Evolutionary conservation across 176 grass and related monocot genomes (phyloP).

Genomic region (Zizania latifolia): DNA sequence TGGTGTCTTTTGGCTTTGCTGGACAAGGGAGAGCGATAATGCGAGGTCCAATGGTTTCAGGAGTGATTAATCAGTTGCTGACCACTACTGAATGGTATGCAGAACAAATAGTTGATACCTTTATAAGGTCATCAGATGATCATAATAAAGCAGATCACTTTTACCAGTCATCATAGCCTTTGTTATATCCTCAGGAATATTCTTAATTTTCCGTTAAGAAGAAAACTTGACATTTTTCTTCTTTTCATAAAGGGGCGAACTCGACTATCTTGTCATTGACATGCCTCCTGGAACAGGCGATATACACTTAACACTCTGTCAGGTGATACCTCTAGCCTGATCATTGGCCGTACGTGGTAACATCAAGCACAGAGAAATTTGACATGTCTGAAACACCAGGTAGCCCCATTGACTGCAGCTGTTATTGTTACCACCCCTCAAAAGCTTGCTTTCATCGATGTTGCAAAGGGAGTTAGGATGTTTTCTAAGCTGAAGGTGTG

Average conservation of each 20-base stretch:
- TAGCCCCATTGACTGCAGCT: constrained; percentile 85
- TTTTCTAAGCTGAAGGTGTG: constrained; percentile 98
- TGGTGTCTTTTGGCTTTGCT: constrained; percentile 97
- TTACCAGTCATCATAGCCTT: background rate
- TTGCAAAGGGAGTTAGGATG: constrained; percentile 97
- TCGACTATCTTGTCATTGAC: constrained; percentile 96
- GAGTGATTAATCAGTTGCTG: constrained; percentile 89
- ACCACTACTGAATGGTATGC: constrained; percentile 91
- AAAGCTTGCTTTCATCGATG: constrained; percentile 96
- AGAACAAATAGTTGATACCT: background rate
- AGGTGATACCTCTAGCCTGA: constrained; percentile 44
- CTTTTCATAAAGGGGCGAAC: constrained; percentile 67
- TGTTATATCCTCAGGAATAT: background rate
- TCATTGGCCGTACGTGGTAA: constrained; percentile 18
- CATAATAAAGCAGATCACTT: background rate
- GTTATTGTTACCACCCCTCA: constrained; percentile 98
- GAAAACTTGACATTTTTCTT: constrained; percentile 14
- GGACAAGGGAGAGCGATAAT: constrained; percentile 97
- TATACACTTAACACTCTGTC: constrained; percentile 95
- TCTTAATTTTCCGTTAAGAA: constrained; percentile 1
- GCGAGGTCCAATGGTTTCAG: constrained; percentile 97
- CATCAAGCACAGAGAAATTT: constrained; percentile 1
- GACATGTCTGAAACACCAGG: constrained; percentile 44
- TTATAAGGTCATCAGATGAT: background rate
- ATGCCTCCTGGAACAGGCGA: constrained; percentile 99